Conservation (phyloP, 305 asterid species). For the Solanum aculeatissimum region DNA sequence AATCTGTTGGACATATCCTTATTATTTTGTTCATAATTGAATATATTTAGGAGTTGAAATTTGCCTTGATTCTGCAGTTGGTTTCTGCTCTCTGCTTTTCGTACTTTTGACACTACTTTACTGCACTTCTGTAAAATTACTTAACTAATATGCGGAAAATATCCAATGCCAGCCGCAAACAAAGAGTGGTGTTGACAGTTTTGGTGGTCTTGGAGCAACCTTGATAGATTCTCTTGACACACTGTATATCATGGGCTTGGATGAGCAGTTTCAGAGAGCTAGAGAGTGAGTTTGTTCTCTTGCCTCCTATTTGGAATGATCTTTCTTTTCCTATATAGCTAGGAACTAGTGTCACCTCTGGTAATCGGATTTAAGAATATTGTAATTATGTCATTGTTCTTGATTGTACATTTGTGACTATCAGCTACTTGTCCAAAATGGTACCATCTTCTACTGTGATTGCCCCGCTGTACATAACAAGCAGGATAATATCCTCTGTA, state of each 20-base stretch:
- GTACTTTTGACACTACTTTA: not conserved
- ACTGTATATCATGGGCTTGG: conserved; percentile 90
- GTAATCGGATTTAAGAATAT: not conserved
- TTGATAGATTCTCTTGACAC: conserved; percentile 94
- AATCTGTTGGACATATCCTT: not conserved
- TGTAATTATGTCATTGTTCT: not conserved
- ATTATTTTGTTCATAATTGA: not conserved
- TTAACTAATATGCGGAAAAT: conserved; percentile 3
- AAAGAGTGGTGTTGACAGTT: conserved; percentile 85
- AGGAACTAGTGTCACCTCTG: not conserved
- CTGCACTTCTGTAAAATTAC: not conserved
- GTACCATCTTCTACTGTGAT: not conserved
- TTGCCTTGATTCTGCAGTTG: not conserved
- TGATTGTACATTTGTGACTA: not conserved
- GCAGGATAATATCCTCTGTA: not conserved
- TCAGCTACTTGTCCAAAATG: not conserved
- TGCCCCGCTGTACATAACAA: not conserved
- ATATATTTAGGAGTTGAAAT: not conserved
- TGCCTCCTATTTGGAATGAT: not conserved
- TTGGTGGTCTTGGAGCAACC: conserved; percentile 99
- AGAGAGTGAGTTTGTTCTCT: conserved; percentile 58
- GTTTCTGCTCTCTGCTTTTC: not conserved
- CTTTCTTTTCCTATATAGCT: not conserved
- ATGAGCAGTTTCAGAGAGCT: conserved; percentile 91
- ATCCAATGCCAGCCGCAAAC: conserved; percentile 68